phyloP scores from a whole-genome alignment of 2,329 filamentous ascomycete genomes.

The Xylariaceae sp. region DNA sequence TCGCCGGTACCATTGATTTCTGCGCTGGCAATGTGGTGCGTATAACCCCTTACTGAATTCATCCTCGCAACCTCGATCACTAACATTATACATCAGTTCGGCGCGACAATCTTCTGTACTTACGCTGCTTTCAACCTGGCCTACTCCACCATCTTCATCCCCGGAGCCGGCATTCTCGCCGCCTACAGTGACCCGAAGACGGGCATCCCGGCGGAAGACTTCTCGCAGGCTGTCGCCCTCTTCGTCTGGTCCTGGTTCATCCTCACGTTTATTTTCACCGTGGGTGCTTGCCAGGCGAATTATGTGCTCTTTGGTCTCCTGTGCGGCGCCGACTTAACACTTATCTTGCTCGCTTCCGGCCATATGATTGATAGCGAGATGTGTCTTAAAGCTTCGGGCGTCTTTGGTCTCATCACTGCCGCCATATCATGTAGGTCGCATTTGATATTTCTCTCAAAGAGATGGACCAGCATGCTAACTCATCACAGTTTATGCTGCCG shows the following conservation, averaged over 20 bases:
- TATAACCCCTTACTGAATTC: neutral
- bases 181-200: slow-evolving; percentile 33
- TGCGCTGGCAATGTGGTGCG: slow-evolving; percentile 26
- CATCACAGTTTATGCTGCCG: slow-evolving; percentile 20
- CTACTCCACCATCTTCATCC: slow-evolving; percentile 37
- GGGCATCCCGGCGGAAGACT: slow-evolving; percentile 24
- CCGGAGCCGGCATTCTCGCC: slow-evolving; percentile 34
- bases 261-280: slow-evolving; percentile 27
- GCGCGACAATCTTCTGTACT: slow-evolving; percentile 36
- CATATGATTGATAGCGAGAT: slow-evolving; percentile 20
- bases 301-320: slow-evolving; percentile 22
- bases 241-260: slow-evolving; percentile 29
- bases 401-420: slow-evolving; percentile 24
- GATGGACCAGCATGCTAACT: slow-evolving; percentile 5
- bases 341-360: slow-evolving; percentile 24
- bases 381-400: slow-evolving; percentile 23
- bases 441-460: no score
- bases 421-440: slow-evolving; percentile 23
- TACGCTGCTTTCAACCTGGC: slow-evolving; percentile 38
- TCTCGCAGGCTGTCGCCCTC: slow-evolving; percentile 27
- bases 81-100: slow-evolving; percentile 24
- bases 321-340: slow-evolving; percentile 23
- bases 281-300: slow-evolving; percentile 25
- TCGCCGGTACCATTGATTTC: slow-evolving; percentile 26
- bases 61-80: neutral